Conservation (phyloP, 2,329 filamentous ascomycete species). For the Thelonectria blattea region DNA sequence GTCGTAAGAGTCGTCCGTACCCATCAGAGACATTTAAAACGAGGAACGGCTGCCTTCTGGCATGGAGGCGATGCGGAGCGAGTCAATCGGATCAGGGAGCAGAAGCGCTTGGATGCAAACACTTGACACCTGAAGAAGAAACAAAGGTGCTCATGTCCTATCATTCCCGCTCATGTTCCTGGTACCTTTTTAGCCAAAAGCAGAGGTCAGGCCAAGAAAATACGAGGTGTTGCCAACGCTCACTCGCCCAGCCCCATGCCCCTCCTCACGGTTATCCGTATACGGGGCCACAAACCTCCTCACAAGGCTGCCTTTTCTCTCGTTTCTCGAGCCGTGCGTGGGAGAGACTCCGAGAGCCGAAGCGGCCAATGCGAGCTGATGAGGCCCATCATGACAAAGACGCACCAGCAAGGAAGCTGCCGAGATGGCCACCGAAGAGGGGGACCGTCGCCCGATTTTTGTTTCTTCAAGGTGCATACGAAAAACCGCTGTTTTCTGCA, state of each 20-base stretch:
- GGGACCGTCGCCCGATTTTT: too few species aligned
- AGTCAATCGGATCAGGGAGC: too few species aligned
- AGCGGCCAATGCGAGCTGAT: too few species aligned
- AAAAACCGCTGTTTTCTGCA: neutral
- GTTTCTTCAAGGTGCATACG: constrained; percentile 3
- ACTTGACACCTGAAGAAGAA: neutral
- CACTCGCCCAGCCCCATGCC: constrained; percentile 19
- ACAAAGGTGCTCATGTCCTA: constrained; percentile 6
- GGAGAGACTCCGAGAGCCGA: too few species aligned
- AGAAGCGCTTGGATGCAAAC: neutral
- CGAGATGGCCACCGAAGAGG: neutral
- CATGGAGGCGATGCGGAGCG: too few species aligned
- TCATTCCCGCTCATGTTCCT: constrained; percentile 9
- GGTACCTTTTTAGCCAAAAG: constrained; percentile 12
- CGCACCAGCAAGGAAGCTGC: neutral
- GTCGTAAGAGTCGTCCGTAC: neutral
- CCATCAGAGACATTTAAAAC: too few species aligned
- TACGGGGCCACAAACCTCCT: constrained; percentile 21
- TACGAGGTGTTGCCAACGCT: constrained; percentile 25
- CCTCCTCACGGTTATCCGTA: constrained; percentile 6
- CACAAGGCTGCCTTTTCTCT: neutral
- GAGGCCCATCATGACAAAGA: constrained; percentile 5
- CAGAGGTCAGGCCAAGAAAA: constrained; percentile 16
- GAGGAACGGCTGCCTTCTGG: too few species aligned
- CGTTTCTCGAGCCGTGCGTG: too few species aligned